Base-by-base conservation (phyloP, 176 grass and related monocot species). In the Triticum aestivum region DNA sequence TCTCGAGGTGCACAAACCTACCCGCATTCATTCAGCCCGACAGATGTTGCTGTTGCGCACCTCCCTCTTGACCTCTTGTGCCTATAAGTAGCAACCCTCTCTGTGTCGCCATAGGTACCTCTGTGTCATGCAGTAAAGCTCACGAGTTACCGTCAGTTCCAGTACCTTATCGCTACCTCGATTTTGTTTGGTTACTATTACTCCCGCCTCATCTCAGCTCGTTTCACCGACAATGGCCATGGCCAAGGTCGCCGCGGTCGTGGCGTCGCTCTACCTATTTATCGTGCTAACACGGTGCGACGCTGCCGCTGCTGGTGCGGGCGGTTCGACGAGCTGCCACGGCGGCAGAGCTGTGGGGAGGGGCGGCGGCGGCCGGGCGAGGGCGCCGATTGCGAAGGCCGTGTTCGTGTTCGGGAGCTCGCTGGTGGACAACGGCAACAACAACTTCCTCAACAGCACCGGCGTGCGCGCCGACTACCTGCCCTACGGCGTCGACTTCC, bases 391-490 rank as follows among this genome's bases (percentile, higher is more conserved):
- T 23, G 89, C 82, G 84, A 65, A 67, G 44, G 89, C 82, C 3
- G 26, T 94, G 85, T 94, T 94, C 69, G 92, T 94, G 87, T 94
- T 94, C 85, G 92, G 92, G 73, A 94, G 92, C 85, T 94, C 92
- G 47, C 44, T 91, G 82, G 89, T 94, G 77, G 92, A 94, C 87
- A 94, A 88, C 77, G 92, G 92, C 59, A 94, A 94, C 87, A 94
- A 94, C 78, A 94, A 94, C 87, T 87, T 87, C 82, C 63, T 94
- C 39, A 85, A 77, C 37, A 77, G 70, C 78, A 85, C 92, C 17
- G 72, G 73, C 63, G 92, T 88, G 82, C 85, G 92, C 73, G 92
- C 92, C 9, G 85, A 94, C 87, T 94, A 91, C 89, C 38, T 75
- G 45, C 92, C 92, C 24, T 94, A 94, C 82, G 92, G 92, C 82